Base-by-base conservation (phyloP, 805 yeast species). In the Candida succiphila region DNA sequence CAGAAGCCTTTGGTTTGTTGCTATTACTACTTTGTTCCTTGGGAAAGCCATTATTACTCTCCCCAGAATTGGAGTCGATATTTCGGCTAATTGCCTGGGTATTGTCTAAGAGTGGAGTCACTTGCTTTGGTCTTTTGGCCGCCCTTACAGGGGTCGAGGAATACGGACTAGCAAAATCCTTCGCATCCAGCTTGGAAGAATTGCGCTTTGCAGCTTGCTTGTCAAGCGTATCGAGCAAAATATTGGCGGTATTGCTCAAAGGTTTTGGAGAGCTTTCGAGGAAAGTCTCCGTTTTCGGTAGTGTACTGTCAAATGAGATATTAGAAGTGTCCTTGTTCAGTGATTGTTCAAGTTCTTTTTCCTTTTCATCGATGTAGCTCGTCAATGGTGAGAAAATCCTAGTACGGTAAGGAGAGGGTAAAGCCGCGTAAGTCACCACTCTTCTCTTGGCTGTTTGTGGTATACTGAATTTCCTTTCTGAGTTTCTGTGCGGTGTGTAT, bases 351-450 rank as follows among this genome's bases (percentile, higher is more conserved):
- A 10, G 12, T 26, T 38, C 40, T 14, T 31, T 36, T 29, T 41
- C 38, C 27, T 38, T 41, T 22, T 37, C 39, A 24, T 40, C 50
- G n/a, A 45, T 34, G 31, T 39, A 44, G 6, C 45, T 33, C 5
- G 42, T 42, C 21, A 54, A 39, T 5, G 61, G 58, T 3, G 61
- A 50, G 7, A 46, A 41, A 4, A 49, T 39, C 25, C 54, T 39
- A 21, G 42, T 35, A 25, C 48, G 41, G 29, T 46, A 43, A 4
- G 57, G 53, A 2, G 51, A 48, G 5, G 58, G 52, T 9, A 51
- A 38, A 7, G 46, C 34, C 5, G 56, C 43, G 28, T 51, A 56
- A 17, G 39, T 42, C 4, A 52, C 45, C 22, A 56, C 45, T 36
- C 61, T 44, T 32, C 43, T 44, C 31, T 45, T 54, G 29, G 37